A percentile compares a stretch with the other conserved stretches of the same genome.
These are phyloP conservation scores for Pyrenophora seminiperda DNA, from an alignment of 2,329 filamentous ascomycete genomes.

Conservation along the genomic window DNA sequence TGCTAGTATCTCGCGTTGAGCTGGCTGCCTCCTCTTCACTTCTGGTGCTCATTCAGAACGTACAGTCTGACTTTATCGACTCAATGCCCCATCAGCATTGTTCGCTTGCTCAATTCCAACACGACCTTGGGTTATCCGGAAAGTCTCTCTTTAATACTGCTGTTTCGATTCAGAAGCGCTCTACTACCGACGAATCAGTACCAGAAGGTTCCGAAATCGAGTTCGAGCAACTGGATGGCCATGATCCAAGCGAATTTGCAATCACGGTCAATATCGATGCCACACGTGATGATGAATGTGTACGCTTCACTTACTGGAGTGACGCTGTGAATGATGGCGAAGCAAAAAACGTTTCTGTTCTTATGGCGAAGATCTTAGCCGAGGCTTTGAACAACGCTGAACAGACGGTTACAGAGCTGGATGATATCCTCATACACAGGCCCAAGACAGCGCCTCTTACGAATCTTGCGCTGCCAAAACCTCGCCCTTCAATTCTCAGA, in stretches of 20 bases:
- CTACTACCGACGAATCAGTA: slow-evolving; percentile 10
- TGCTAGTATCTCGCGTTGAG: slow-evolving; percentile 39
- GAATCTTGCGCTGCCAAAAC: slow-evolving; percentile 8
- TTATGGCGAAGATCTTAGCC: slow-evolving; percentile 34
- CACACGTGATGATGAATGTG: slow-evolving; percentile 35
- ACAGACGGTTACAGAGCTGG: slow-evolving; percentile 36
- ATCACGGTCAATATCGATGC: slow-evolving; percentile 44
- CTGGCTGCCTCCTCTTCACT: slow-evolving; percentile 24
- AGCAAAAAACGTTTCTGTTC: slow-evolving; percentile 32
- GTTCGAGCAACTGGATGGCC: slow-evolving; percentile 37
- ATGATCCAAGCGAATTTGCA: slow-evolving; percentile 42
- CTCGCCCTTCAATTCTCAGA: slow-evolving; percentile 11
- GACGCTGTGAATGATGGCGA: slow-evolving; percentile 37
- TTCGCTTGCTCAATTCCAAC: slow-evolving; percentile 54
- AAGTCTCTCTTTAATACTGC: slow-evolving; percentile 56
- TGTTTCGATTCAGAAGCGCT: slow-evolving; percentile 44
- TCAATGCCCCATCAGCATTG: slow-evolving; percentile 42
- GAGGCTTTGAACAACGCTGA: slow-evolving; percentile 28
- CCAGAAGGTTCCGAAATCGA: slow-evolving; percentile 20
- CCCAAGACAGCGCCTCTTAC: neutral
- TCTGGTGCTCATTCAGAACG: slow-evolving; percentile 30
- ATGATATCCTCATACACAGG: slow-evolving; percentile 24
- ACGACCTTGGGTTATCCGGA: slow-evolving; percentile 46
- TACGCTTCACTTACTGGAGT: slow-evolving; percentile 42
- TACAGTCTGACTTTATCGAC: slow-evolving; percentile 41